Percentiles rank a stretch among this genome's conserved stretches.
These are phyloP conservation scores for Pholiota conissans DNA, from an alignment of 768 basidiomycete genomes.

Conservation along the genomic window DNA sequence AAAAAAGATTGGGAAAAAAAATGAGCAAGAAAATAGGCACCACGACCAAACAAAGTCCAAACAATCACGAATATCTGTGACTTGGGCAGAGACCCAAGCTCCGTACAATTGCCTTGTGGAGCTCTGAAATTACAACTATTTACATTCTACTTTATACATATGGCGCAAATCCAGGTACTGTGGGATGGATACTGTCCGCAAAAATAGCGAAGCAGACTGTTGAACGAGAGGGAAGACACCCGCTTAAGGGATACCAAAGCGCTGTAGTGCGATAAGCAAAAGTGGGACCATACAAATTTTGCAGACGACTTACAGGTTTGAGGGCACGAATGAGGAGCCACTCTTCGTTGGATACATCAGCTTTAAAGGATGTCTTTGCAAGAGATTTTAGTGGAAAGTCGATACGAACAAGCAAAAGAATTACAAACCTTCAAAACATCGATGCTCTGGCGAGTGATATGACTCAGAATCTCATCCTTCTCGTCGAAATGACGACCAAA, in stretches of 20 bases:
- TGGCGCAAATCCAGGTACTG: constrained; percentile 4
- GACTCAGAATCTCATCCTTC: constrained; percentile 90
- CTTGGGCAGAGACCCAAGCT: neutral
- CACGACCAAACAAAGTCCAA: constrained; percentile 6
- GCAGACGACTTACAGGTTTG: constrained; percentile 62
- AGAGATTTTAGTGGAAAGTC: neutral
- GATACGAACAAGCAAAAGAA: neutral
- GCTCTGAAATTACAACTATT: neutral
- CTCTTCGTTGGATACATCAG: constrained; percentile 87
- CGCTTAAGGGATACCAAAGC: constrained; percentile 32
- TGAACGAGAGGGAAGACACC: neutral
- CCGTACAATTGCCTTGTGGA: neutral
- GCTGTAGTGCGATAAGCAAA: constrained; percentile 18
- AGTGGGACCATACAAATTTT: neutral
- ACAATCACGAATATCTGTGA: neutral
- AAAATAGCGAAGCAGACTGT: neutral
- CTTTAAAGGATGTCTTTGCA: constrained; percentile 76
- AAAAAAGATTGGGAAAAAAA: neutral
- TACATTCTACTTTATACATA: constrained; percentile 7
- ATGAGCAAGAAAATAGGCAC: neutral
- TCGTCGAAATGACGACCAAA: constrained; percentile 96
- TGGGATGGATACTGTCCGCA: neutral
- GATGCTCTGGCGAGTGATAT: constrained; percentile 89
- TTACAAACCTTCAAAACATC: constrained; percentile 87
- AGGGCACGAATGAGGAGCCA: constrained; percentile 90